Conservation (phyloP, 1,139 yeast genomes). For the Hyphopichia khmerensis region DNA sequence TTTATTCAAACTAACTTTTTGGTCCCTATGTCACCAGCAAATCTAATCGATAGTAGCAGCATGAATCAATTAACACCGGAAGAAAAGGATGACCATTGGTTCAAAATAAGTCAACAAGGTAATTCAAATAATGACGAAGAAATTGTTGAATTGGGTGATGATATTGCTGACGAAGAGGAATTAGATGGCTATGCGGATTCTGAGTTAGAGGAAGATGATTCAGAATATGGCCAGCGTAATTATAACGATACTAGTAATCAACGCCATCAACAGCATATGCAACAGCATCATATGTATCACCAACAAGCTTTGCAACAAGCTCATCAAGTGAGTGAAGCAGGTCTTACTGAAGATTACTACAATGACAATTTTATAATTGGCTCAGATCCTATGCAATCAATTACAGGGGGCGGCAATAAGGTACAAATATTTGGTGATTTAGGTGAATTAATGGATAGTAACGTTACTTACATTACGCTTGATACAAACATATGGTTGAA, state of each 20-base stretch:
- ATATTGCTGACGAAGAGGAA: conserved; percentile 12
- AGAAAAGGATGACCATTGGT: conserved; percentile 22
- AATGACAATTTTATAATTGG: conserved; percentile 20
- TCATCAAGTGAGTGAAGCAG: conserved; percentile 5
- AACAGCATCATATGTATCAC: conserved; percentile 15
- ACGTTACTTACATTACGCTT: conserved; percentile 59
- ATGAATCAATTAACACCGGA: conserved; percentile 9
- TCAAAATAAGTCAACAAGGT: conserved; percentile 8
- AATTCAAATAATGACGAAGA: conserved; percentile 6
- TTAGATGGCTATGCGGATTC: conserved; percentile 14
- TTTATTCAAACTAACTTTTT: conserved; percentile 44
- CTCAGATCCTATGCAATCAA: conserved; percentile 18
- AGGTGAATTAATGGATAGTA: conserved; percentile 53
- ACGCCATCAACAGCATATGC: conserved; percentile 1
- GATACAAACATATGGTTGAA: conserved; percentile 83
- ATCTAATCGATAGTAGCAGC: conserved; percentile 14
- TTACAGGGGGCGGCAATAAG: conserved; percentile 10
- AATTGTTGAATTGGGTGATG: conserved; percentile 15
- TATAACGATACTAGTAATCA: background rate
- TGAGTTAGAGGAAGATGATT: conserved; percentile 19
- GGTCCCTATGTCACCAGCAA: conserved; percentile 31
- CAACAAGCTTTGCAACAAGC: conserved; percentile 15
- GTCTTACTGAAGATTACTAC: conserved; percentile 20
- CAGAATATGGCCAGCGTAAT: conserved; percentile 14
- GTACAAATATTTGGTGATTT: conserved; percentile 34